phyloP scores from a whole-genome alignment of 2,329 filamentous ascomycete species.

The Microthyrium microscopicum region DNA sequence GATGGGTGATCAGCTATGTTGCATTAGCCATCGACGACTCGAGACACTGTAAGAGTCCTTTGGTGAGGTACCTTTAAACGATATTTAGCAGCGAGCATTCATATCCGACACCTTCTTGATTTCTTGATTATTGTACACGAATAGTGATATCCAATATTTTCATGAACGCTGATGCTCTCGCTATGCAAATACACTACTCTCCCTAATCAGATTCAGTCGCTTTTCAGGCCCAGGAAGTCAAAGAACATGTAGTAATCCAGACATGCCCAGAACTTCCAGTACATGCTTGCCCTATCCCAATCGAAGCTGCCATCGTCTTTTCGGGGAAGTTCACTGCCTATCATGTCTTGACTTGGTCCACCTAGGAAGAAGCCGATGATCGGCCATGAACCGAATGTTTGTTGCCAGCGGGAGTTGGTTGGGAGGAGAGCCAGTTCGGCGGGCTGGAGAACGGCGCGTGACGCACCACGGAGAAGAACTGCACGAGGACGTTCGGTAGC shows the following conservation, averaged over 20 bases:
- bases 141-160: too few relatives aligned
- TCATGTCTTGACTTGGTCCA: slow-evolving; percentile 39
- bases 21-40: too few relatives aligned
- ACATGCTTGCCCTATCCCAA: slow-evolving; percentile 44
- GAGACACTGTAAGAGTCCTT: too few relatives aligned
- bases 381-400: slow-evolving; percentile 30
- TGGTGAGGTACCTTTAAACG: too few relatives aligned
- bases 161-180: too few relatives aligned
- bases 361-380: slow-evolving; percentile 30
- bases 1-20: too few relatives aligned
- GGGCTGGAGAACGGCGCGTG: slow-evolving; percentile 23
- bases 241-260: slow-evolving; percentile 38
- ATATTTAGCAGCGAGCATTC: too few relatives aligned
- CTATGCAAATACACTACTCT: too few relatives aligned
- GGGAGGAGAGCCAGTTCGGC: slow-evolving; percentile 31
- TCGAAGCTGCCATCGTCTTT: slow-evolving; percentile 64
- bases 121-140: too few relatives aligned
- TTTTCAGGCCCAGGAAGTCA: too few relatives aligned
- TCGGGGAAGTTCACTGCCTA: slow-evolving; percentile 58
- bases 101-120: too few relatives aligned
- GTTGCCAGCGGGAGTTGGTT: slow-evolving; percentile 23
- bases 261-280: slow-evolving; percentile 44
- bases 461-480: slow-evolving; percentile 20
- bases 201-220: too few relatives aligned
- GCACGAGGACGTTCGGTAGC: slow-evolving; percentile 4